These are phyloP conservation scores for Chlamydomonas asymmetrica DNA, from an alignment of 139 green algal species.

Conservation along the genomic window DNA sequence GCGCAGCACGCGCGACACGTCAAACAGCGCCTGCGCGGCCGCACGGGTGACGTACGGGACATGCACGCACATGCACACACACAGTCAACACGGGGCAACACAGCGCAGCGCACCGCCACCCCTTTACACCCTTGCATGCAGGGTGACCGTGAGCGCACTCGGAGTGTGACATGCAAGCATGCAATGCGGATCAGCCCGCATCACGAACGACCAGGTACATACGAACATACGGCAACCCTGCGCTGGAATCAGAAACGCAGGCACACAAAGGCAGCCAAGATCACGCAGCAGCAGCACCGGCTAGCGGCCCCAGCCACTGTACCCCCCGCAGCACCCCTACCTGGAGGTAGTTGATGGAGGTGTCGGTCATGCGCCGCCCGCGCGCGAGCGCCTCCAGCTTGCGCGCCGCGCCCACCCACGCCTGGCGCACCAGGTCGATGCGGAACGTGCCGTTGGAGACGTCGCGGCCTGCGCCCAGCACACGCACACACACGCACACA, in stretches of 20 bases:
- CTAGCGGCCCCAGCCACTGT: neutral
- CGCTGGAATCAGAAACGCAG: neutral
- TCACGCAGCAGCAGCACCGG: neutral
- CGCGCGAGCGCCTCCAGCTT: constrained; percentile 52
- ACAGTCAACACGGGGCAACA: neutral
- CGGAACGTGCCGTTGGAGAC: constrained; percentile 54
- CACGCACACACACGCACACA: no score
- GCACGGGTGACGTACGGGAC: neutral
- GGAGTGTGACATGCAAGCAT: neutral
- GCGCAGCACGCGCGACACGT: constrained; percentile 31
- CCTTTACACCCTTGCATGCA: neutral
- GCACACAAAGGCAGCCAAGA: neutral
- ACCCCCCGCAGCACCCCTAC: constrained; percentile 9
- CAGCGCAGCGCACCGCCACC: neutral
- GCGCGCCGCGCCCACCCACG: constrained; percentile 40
- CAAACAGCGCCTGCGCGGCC: constrained; percentile 38
- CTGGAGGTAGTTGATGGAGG: constrained; percentile 49
- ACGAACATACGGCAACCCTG: neutral
- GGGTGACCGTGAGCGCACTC: neutral
- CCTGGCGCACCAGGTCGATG: constrained; percentile 38
- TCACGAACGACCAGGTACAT: neutral
- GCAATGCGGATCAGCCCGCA: neutral
- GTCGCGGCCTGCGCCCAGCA: constrained; percentile 54
- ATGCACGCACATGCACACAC: neutral
- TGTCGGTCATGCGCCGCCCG: constrained; percentile 25